Base-by-base conservation (phyloP, 192 early-diverging fungal species). In the Linderina pennispora region DNA sequence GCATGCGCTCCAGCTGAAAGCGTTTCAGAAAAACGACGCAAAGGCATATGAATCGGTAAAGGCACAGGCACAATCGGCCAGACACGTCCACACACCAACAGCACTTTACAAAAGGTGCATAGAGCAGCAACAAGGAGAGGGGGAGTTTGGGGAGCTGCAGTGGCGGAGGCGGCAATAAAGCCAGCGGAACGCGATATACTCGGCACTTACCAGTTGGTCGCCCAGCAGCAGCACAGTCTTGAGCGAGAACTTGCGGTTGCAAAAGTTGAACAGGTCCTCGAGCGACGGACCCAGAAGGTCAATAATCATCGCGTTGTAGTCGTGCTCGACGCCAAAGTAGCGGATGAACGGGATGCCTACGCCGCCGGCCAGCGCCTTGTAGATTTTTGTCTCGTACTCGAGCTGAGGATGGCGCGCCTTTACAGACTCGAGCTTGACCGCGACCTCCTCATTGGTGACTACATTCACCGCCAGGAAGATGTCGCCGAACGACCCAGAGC, bases 401-500 rank as follows among this genome's bases (percentile, higher is more conserved):
- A 99, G 77, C 62, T 97, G 94, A 39, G 92, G 92, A 53, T 99
- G 94, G 61, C 89, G 88, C 22, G 94, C 91, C 72, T 88, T 89
- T 37, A 89, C 80, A 14, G 84, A 80, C 76, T 99, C 97, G 23
- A 99, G 78, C 72, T 99, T 99, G 70, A 97, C 91, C 33, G 94
- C 97, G 9, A 99, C 91, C 62, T 98, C 91, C 58, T 99, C 92
- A 42, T 87, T 87, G 41, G 88, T 91, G 58, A 88, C 77, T 21
- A 91, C 75, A 57, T 89, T 92, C 19, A 86, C 87, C 4, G 89
- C 91, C 44, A 94, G 81, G 62, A 89, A 97, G 63, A 98, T 94
- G 55, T 97, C 96, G 33, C 96, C 96, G 83, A 98, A 98, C 34
- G 88, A 91, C 38, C 96, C 96, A 37, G 86, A 86, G 33, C 96